Base-by-base conservation (phyloP, 345 rosid genomes). In the Salix purpurea region DNA sequence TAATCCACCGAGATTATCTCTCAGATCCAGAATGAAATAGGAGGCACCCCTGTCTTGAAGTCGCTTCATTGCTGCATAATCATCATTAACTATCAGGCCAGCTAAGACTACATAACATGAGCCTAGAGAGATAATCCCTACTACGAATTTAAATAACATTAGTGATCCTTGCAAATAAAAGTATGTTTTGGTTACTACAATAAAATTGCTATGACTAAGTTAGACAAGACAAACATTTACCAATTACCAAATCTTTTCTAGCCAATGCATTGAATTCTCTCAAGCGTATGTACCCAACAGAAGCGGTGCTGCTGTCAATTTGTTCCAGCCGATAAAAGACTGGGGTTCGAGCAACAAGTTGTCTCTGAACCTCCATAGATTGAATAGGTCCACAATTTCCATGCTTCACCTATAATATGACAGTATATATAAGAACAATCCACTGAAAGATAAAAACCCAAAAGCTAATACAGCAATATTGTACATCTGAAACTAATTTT, bases 181-280 rank as follows among this genome's bases (percentile, higher is more conserved):
- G 64, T 12, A 7, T 34, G 23, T 23, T 23, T 6, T 15, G 54
- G 23, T 26, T 50, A 2, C 66, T 68, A 26, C 67, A n/a, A 15
- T 12, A n/a, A 58, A 65, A 21, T 6, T 65, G 44, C 6, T 7
- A 64, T 39, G 24, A 67, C 23, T 37, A 24, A 67, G 58, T 40
- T 39, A 70, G 67, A 75, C 16, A 34, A 73, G 52, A 44, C 66
- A 65, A 71, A 74, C 34, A 68, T 24, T 87, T 87, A 94, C 99
- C 99, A 75, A 84, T 86, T 69, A 89, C 90, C 84, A 95, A 82
- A 89, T 95, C 99, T 88, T 95, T 95, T 83, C 87, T 89, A 46
- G 97, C 97, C 86, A 95, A 61, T 4, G 99, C 97, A 78, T 95
- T 95, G 89, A 95, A 95, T 84, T 95, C 99, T 87, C 91, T 95